Evolutionary conservation across 306 rosid genomes (phyloP).

Genomic region (Benincasa hispida): DNA sequence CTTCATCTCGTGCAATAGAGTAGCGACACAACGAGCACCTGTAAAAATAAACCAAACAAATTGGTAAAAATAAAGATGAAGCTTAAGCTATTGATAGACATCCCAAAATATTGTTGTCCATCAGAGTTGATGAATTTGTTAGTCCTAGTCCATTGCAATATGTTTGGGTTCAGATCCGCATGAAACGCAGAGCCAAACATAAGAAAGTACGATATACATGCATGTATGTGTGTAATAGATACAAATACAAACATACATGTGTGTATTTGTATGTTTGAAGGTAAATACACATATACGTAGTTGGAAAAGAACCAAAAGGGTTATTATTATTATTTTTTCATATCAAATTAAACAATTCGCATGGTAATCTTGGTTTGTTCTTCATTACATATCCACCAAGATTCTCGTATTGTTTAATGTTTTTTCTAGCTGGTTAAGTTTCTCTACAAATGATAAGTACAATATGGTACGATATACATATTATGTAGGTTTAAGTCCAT

Average conservation of each 20-base stretch:
- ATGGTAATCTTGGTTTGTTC: too few species aligned
- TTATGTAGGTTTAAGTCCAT: neutral
- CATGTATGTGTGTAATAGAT: neutral
- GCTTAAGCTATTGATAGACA: neutral
- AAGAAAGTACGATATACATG: neutral
- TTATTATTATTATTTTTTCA: too few species aligned
- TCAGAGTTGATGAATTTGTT: neutral
- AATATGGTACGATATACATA: too few species aligned
- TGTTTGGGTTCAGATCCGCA: neutral
- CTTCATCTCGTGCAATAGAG: conserved; percentile 89
- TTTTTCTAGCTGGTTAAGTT: too few species aligned
- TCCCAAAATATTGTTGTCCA: neutral
- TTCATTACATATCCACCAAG: too few species aligned
- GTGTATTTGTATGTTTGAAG: too few species aligned
- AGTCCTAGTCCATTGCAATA: neutral
- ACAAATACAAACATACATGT: neutral
- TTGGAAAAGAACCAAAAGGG: too few species aligned
- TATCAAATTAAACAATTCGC: too few species aligned
- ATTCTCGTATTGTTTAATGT: too few species aligned
- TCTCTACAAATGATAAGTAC: too few species aligned
- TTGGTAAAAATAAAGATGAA: neutral
- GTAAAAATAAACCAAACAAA: neutral
- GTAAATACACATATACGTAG: too few species aligned
- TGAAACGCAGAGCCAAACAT: neutral
- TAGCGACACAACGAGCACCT: conserved; percentile 91